A percentile compares a stretch with the other conserved stretches of the same genome.
Conservation (phyloP, 768 basidiomycete genomes). For the Russula sp. region DNA sequence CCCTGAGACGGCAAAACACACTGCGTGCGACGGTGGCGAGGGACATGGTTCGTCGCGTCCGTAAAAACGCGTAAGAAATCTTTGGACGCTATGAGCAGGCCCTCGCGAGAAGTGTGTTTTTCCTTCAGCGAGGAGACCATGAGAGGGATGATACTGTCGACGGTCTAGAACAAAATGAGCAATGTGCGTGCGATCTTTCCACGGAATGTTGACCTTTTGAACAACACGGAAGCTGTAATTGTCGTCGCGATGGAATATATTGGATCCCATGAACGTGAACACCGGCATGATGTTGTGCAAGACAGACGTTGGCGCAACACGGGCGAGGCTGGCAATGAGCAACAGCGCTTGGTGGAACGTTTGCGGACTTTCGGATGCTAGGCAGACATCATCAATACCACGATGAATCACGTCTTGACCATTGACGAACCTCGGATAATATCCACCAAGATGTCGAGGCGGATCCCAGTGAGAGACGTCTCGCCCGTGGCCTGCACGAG, state of each 20-base stretch:
- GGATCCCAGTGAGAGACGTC: slow-evolving; percentile 51
- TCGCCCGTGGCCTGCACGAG: slow-evolving; percentile 44
- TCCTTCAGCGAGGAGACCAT: slow-evolving; percentile 76
- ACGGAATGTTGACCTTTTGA: slow-evolving; percentile 57
- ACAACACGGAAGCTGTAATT: slow-evolving; percentile 93
- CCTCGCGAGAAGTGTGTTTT: slow-evolving; percentile 45
- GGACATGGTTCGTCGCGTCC: slow-evolving; percentile 87
- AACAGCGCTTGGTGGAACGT: slow-evolving; percentile 91
- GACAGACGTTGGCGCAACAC: slow-evolving; percentile 83
- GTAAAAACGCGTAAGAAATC: slow-evolving; percentile 90
- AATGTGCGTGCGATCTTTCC: background rate
- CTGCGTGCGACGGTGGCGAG: slow-evolving; percentile 88
- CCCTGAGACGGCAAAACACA: slow-evolving; percentile 33
- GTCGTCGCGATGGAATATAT: slow-evolving; percentile 94
- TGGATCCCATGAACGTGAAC: slow-evolving; percentile 99
- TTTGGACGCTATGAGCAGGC: slow-evolving; percentile 62
- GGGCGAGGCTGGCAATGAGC: slow-evolving; percentile 77
- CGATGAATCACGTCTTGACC: slow-evolving; percentile 2
- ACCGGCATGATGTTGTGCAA: slow-evolving; percentile 96
- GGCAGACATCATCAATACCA: background rate
- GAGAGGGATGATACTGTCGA: slow-evolving; percentile 90
- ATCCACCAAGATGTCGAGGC: slow-evolving; percentile 83
- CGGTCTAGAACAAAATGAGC: slow-evolving; percentile 49
- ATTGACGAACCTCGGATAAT: slow-evolving; percentile 62
- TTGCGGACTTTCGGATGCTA: slow-evolving; percentile 87